Percentiles rank a stretch among this genome's conserved stretches.
phyloP scores from a whole-genome alignment of 176 grass and related monocot species.

The Musa schizocarpa region DNA sequence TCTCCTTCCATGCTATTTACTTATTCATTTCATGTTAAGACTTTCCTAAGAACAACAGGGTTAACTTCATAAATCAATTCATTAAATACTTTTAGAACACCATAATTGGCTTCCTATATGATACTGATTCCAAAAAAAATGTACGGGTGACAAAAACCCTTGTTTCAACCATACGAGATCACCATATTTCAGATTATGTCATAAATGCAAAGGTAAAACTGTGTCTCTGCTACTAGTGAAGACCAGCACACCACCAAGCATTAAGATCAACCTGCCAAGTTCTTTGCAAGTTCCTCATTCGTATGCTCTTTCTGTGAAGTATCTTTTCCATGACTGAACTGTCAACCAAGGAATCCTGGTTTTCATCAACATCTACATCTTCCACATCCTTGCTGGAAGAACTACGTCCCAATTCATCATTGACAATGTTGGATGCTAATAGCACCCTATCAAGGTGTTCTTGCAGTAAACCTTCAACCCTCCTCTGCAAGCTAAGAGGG shows the following conservation, averaged over 20 bases:
- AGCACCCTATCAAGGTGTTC: constrained; percentile 69
- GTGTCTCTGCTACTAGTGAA: neutral
- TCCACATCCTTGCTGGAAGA: constrained; percentile 27
- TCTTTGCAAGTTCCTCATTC: constrained; percentile 87
- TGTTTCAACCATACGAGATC: too few species aligned
- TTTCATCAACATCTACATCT: constrained; percentile 35
- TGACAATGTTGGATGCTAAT: constrained; percentile 30
- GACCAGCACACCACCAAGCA: too few species aligned
- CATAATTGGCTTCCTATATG: neutral
- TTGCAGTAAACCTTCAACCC: constrained; percentile 70
- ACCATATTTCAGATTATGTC: neutral
- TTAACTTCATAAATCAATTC: neutral
- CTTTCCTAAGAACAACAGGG: neutral
- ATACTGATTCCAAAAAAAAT: too few species aligned
- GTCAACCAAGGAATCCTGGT: constrained; percentile 64
- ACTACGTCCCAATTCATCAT: constrained; percentile 22
- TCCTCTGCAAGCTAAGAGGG: constrained; percentile 88
- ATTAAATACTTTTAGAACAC: neutral
- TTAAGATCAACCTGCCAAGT: constrained; percentile 61
- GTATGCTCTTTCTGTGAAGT: constrained; percentile 79
- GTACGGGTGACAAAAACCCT: too few species aligned
- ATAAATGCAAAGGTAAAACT: neutral
- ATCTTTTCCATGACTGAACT: constrained; percentile 82
- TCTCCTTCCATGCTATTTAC: too few species aligned
- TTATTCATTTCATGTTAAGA: too few species aligned